These are phyloP conservation scores for Apiospora kogelbergensis DNA, from an alignment of 2,329 filamentous ascomycete species.

Conservation along the genomic window DNA sequence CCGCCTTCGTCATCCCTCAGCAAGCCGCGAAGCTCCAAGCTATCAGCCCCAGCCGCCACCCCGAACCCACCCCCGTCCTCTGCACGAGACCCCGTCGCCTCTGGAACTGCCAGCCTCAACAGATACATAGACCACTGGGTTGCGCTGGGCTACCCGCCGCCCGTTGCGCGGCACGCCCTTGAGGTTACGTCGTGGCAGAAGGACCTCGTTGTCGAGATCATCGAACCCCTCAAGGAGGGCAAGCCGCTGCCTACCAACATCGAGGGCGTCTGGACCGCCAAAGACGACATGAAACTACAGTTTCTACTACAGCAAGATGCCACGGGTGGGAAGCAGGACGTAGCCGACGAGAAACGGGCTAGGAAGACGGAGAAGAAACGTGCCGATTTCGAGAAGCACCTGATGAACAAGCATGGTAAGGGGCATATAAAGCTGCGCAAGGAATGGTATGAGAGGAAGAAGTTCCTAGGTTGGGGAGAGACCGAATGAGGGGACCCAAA, in stretches of 20 bases:
- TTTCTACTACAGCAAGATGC: background rate
- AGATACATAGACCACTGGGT: background rate
- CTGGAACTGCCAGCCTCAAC: background rate
- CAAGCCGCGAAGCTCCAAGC: background rate
- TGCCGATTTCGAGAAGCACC: background rate
- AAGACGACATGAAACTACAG: background rate
- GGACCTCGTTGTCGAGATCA: background rate
- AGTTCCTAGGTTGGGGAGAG: background rate
- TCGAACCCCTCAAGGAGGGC: background rate
- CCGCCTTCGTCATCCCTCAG: background rate
- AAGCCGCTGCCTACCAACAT: background rate
- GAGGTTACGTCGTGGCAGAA: background rate
- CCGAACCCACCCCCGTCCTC: background rate
- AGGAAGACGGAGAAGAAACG: background rate
- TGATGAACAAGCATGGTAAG: background rate
- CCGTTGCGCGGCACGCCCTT: background rate
- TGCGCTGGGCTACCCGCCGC: background rate
- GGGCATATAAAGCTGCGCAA: background rate
- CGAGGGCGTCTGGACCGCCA: conserved; percentile 4
- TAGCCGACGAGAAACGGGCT: background rate
- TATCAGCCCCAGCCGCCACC: background rate
- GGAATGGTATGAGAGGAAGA: background rate
- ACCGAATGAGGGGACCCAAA: background rate
- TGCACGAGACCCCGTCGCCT: background rate
- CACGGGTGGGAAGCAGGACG: background rate